These are phyloP conservation scores for Fusarium decemcellulare DNA, from an alignment of 2,329 filamentous ascomycete genomes.

Conservation along the genomic window DNA sequence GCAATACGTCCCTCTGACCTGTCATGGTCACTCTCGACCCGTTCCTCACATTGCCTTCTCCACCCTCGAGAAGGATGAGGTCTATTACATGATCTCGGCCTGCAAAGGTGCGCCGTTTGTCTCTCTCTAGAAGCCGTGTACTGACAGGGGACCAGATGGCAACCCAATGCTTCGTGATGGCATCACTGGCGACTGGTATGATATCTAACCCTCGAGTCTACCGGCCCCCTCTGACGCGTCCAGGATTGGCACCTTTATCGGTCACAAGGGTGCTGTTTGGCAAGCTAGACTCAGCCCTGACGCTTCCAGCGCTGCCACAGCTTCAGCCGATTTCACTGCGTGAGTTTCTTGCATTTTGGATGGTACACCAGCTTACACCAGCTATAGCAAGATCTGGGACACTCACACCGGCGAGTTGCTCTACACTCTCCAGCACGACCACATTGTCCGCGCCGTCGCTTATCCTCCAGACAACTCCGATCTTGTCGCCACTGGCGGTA, in stretches of 20 bases:
- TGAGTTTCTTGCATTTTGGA: slow-evolving; percentile 59
- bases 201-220: slow-evolving; percentile 10
- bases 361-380: slow-evolving; percentile 46
- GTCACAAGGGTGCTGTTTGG: slow-evolving; percentile 98
- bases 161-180: slow-evolving; percentile 99
- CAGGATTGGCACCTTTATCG: slow-evolving; percentile 98
- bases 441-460: slow-evolving; percentile 94
- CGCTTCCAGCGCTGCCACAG: slow-evolving; percentile 89
- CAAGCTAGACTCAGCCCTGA: slow-evolving; percentile 92
- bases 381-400: slow-evolving; percentile 92
- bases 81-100: slow-evolving; percentile 93
- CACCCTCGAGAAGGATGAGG: slow-evolving; percentile 82
- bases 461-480: slow-evolving; percentile 86
- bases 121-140: slow-evolving; percentile 23
- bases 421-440: slow-evolving; percentile 89
- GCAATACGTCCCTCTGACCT: slow-evolving; percentile 89
- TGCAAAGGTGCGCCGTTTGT: slow-evolving; percentile 78
- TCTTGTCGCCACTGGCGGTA: slow-evolving; percentile 93
- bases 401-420: slow-evolving; percentile 93
- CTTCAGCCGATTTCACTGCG: slow-evolving; percentile 96
- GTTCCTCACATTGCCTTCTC: slow-evolving; percentile 95
- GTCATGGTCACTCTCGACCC: slow-evolving; percentile 93
- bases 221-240: slow-evolving; percentile 29
- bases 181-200: slow-evolving; percentile 91
- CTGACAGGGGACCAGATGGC: slow-evolving; percentile 75